Percentiles rank a stretch among this genome's conserved stretches.
These are phyloP conservation scores for Candida suzukii DNA, from an alignment of 805 yeast species.

Conservation along the genomic window DNA sequence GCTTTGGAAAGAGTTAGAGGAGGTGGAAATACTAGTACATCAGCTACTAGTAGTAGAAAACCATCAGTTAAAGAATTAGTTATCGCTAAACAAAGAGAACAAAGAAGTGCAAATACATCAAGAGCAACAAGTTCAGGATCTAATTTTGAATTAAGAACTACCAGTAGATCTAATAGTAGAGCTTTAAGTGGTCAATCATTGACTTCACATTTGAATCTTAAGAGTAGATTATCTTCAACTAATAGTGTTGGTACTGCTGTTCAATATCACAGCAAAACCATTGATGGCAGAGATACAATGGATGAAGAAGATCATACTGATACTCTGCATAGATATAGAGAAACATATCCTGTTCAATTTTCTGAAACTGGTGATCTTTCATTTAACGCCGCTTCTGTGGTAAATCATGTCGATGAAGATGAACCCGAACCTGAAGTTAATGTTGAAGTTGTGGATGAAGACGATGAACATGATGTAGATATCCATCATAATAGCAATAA, in stretches of 20 bases:
- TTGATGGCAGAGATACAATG: background rate
- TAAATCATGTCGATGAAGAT: background rate
- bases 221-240: background rate
- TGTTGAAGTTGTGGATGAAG: too few species aligned
- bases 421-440: too few species aligned
- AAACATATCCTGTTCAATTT: background rate
- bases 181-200: background rate
- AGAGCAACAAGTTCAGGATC: background rate
- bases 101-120: background rate
- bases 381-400: background rate
- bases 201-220: background rate
- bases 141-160: background rate
- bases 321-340: background rate
- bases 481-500: too few species aligned
- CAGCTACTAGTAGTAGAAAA: constrained; percentile 13
- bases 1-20: constrained; percentile 46
- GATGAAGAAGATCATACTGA: background rate
- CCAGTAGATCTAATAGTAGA: background rate
- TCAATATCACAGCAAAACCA: too few species aligned
- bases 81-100: constrained; percentile 33
- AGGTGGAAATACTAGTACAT: constrained; percentile 10
- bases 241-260: too few species aligned
- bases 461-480: too few species aligned
- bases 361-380: background rate
- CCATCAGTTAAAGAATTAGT: constrained; percentile 44